Evolutionary conservation across 2,329 filamentous ascomycete genomes (phyloP), one percentile per base, ranked within the genome.

Genomic region (Paecilomyces formosus): DNA sequence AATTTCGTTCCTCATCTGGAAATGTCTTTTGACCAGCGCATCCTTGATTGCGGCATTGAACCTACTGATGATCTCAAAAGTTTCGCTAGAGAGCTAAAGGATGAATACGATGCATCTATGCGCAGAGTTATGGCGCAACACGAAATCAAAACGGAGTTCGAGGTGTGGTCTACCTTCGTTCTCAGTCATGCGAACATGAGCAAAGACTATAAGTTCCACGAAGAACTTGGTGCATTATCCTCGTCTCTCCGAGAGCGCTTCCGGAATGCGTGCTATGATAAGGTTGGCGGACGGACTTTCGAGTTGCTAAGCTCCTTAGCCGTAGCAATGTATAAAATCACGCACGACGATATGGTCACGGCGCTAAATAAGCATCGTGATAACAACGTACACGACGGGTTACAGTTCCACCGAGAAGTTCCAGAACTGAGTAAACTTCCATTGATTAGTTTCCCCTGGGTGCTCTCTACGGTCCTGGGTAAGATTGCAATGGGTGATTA

Each of bases 401-500:
- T 56, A 6, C 55, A 56, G 5, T 53, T 59, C 9, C 57, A 59
- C 26, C 60, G 55, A 24, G 45, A 59, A 22, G 63, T 59, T 1
- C 60, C 59, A 3, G 61, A 60, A 26, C 63, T 62, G 30, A 59
- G 61, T 8, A 75, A 77, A 1, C 88, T 92, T 80, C 93, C 94
- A 0, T 78, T 97, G 8, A 94, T 97, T 65, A 94, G 88, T 60
- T 97, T 97, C 66, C 93, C 94, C 0, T 99, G 94, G 94, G 78
- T 97, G 1, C 96, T 97, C 63, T 81, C 86, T 12, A 81, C 82
- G 52, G 83, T 91, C 60, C 78, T 96, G 3, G 87, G 88, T 1
- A 81, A 81, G 54, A 86, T 96, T 65, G 89, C 88, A 1, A 84
- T 75, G 26, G 73, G 72, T 1, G 65, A 66, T 30, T 72, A 64